Percentiles rank a stretch among this genome's conserved stretches.
Evolutionary conservation across 495 filamentous ascomycete genomes (phyloP).

Genomic region (Neurospora hispaniola): DNA sequence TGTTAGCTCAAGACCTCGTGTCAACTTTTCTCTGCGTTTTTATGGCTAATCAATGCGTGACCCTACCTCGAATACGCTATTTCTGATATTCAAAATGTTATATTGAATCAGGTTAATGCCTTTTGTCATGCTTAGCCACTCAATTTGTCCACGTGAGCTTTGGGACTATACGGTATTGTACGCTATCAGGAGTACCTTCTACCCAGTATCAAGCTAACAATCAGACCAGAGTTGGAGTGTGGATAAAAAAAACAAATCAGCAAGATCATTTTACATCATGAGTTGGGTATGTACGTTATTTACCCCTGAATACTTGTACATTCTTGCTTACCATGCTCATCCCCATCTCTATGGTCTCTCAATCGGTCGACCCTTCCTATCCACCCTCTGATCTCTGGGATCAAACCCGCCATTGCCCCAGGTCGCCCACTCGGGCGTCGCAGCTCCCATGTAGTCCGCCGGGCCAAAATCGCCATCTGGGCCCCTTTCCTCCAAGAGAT

Average conservation of each 20-base stretch:
- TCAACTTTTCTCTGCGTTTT: too few relatives aligned
- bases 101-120: too few relatives aligned
- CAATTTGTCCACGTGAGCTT: too few relatives aligned
- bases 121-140: too few relatives aligned
- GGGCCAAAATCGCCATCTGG: constrained; percentile 60
- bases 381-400: constrained; percentile 75
- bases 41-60: too few relatives aligned
- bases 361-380: constrained; percentile 56
- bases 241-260: neutral
- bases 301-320: neutral
- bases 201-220: too few relatives aligned
- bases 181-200: too few relatives aligned
- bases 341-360: constrained; percentile 15
- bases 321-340: neutral
- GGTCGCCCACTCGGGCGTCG: constrained; percentile 86
- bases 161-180: too few relatives aligned
- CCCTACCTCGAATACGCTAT: too few relatives aligned
- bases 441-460: constrained; percentile 77
- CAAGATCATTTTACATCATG: neutral
- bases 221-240: too few relatives aligned
- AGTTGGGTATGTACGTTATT: neutral
- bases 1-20: too few relatives aligned
- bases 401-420: constrained; percentile 94
- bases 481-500: constrained; percentile 60
- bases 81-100: too few relatives aligned